A percentile compares a stretch with the other conserved stretches of the same genome.
Conservation (phyloP, 164 flowering plant species). For the Stephania japonica region DNA sequence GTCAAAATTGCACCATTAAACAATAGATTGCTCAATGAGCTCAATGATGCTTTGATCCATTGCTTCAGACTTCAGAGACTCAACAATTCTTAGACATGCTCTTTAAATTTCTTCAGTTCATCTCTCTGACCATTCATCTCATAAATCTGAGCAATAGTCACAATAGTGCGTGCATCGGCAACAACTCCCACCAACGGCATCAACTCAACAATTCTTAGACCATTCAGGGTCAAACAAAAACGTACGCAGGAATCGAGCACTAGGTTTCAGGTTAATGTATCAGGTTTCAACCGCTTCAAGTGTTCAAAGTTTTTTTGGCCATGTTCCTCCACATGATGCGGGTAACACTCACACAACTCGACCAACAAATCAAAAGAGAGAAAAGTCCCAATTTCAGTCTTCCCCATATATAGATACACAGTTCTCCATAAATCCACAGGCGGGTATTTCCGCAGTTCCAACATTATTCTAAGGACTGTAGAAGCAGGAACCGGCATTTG, state of each 20-base stretch:
- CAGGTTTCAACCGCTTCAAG: slow-evolving; percentile 36
- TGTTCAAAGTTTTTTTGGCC: slow-evolving; percentile 13
- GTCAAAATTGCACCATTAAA: too few relatives aligned
- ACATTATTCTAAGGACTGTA: slow-evolving; percentile 49
- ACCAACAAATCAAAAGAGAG: slow-evolving; percentile 67
- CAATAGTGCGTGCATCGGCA: slow-evolving; percentile 62
- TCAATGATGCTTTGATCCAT: too few relatives aligned
- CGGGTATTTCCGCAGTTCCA: slow-evolving; percentile 35
- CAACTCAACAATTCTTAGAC: slow-evolving; percentile 51
- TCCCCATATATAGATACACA: slow-evolving; percentile 66
- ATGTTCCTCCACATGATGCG: slow-evolving; percentile 4
- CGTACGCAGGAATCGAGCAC: slow-evolving; percentile 71
- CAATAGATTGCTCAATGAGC: too few relatives aligned
- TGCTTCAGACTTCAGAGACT: too few relatives aligned
- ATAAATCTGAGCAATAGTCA: slow-evolving; percentile 46
- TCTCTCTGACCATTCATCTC: slow-evolving; percentile 73
- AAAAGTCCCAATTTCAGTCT: slow-evolving; percentile 51
- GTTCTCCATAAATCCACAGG: slow-evolving; percentile 31
- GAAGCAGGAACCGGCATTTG: slow-evolving; percentile 63
- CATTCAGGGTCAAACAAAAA: slow-evolving; percentile 49
- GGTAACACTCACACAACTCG: slow-evolving; percentile 48
- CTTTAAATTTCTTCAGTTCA: slow-evolving; percentile 59
- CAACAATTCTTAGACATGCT: too few relatives aligned
- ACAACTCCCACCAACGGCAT: slow-evolving; percentile 53
- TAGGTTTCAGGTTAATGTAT: slow-evolving; percentile 63